Base-by-base conservation (phyloP, 2,329 filamentous ascomycete genomes). In the Stachybotrys chlorohalonatus region DNA sequence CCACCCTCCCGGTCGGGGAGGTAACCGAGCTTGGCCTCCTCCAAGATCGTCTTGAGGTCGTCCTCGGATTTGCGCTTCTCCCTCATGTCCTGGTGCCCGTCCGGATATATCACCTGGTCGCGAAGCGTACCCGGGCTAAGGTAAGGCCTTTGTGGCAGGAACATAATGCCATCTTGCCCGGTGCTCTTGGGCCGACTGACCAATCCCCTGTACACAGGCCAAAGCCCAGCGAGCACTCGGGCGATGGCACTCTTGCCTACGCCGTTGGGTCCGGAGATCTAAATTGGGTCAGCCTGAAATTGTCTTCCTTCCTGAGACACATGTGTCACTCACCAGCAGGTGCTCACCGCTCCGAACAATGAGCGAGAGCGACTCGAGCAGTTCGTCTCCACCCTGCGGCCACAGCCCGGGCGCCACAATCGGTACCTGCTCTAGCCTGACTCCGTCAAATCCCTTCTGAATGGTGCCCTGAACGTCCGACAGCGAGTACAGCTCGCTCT, bases 101-200 rank as follows among this genome's bases (percentile, higher is more conserved):
- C 91, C 0, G 94, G 94, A 63, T 99, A 99, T 66, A 97, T 96
- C 64, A 99, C 90, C 73, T 99, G 95, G 64, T 99, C 95, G 31
- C 94, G 87, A 9, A 97, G 78, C 1, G 94, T 97, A 42, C 94
- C 94, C 24, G 93, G 88, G 68, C 86, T 93, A 39, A 97, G 82
- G 65, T 97, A 97, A 0, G 93, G 91, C 15, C 93, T 82, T 69
- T 99, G 94, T 0, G 94, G 94, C 11, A 99, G 80, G 73, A 99
- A 97, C 92, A 99, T 97, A 73, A 99, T 95, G 56, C 94, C 94
- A 60, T 97, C 93, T 58, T 86, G 80, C 46, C 91, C 91, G 47
- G 83, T 82, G 46, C 76, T 80, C 65, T 94, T 90, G 3, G 94
- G 93, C 1, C 92, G 84, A 56, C 89, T 95, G 16, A 96, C 90